Evolutionary conservation across 768 basidiomycete genomes (phyloP), one percentile per base, ranked within the genome.

Genomic region (Amyloporia xantha): DNA sequence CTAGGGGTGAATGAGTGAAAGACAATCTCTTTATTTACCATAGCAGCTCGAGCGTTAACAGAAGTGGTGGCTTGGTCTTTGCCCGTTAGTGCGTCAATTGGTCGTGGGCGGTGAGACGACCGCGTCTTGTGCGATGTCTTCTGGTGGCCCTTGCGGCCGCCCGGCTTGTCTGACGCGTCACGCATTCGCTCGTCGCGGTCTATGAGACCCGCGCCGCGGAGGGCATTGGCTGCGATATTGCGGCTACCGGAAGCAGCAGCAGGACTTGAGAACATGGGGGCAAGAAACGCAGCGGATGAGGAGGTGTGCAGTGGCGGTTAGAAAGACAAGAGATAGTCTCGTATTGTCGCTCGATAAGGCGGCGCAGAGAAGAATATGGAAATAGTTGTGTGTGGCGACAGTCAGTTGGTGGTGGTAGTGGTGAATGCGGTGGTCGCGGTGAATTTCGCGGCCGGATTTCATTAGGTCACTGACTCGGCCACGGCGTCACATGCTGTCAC

Each of bases 171-270:
- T 7, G 76, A 71, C 38, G 71, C 68, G 59, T 90, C 86, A 53
- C 80, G 78, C 87, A 90, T 89, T 56, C 71, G 76, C 49, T 81
- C 71, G 64, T 90, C 87, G 49, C 78, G 71, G 73, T 87, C 86
- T 53, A 87, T 82, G 61, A 89, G 79, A 36, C 86, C 87, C 2
- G 84, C 86, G 30, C 67, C 78, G 50, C 82, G 80, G 21, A 89
- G 70, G 25, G 84, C 81, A 49, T 67, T 82, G 50, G 74, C 55
- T 19, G 79, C 84, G 17, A 90, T 66, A 24, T 75, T 62, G 55
- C 81, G 77, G 44, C 76, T 69, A 55, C 81, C 77, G 13, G 82
- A 69, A 5, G 77, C 72, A 6, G 81, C 73, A 7, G 84, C 73
- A 37, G 81, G 71, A 52, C 74, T 79, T 38, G 83, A 83, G 62